Evolutionary conservation across 257 asterid genomes (phyloP), one percentile per base, ranked within the genome.

Genomic region (Capsicum rhomboideum): DNA sequence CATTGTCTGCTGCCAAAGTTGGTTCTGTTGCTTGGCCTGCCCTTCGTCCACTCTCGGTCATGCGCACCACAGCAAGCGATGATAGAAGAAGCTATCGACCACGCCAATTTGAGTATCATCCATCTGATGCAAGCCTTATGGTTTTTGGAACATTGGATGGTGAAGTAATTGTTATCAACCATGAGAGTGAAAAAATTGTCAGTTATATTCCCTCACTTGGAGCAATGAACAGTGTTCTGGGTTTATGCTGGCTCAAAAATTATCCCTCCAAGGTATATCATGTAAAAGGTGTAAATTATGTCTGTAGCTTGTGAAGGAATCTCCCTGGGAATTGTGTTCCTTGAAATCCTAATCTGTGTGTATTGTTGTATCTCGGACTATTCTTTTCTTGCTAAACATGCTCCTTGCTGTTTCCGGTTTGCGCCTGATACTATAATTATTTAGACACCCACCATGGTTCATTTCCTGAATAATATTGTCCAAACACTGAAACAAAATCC

Each of bases 101-200:
- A 50, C 90, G 99, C 83, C 99, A 95, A 83, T 93, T 95, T 64
- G 99, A 95, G 93, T 95, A 95, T 90, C 98, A 93, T 90, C 99
- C 99, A 78, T 89, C 98, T 58, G 98, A 93, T 89, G 87, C 99
- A 2, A 92, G 98, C 91, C 96, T 93, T 87, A 95, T 95, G 99
- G 99, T 88, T 86, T 92, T 95, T 67, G 99, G 99, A 85, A 95
- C 99, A 40, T 85, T 95, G 85, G 99, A 95, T 85, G 98, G 99
- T 55, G 99, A 95, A 90, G 97, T 95, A 54, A 91, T 95, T 20
- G 93, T 92, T 56, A 86, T 93, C 82, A 95, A 95, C 91, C 99
- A 95, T 46, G 98, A 95, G 90, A 93, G 93, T 75, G 98, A 82
- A 87, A 91, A 89, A 80, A 87, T 92, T 86, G 91, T 95, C 81